phyloP scores from a whole-genome alignment of 768 basidiomycete species.

The Glaciozyma antarctica region DNA sequence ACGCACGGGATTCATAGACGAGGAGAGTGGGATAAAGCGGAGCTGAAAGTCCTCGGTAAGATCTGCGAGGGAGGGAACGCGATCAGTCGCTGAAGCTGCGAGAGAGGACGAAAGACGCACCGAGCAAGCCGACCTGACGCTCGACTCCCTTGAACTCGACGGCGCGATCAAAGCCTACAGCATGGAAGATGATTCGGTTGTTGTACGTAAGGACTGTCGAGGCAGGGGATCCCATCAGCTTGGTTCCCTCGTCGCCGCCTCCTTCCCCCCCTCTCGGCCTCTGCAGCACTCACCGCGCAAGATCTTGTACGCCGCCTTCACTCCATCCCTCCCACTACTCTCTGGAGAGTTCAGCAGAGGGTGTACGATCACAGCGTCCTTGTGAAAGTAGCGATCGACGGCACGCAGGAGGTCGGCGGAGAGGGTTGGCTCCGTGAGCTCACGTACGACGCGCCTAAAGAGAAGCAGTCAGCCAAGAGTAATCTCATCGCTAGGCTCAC shows the following conservation, averaged over 20 bases:
- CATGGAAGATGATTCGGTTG: slow-evolving; percentile 20
- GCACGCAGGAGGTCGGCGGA: neutral
- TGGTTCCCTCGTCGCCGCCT: neutral
- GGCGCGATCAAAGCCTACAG: slow-evolving; percentile 8
- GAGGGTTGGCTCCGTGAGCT: neutral
- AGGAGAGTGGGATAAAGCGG: slow-evolving; percentile 7
- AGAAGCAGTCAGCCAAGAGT: neutral
- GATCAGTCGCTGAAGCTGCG: too few relatives aligned
- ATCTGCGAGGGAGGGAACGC: neutral
- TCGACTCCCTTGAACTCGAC: slow-evolving; percentile 10
- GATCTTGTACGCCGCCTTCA: slow-evolving; percentile 26
- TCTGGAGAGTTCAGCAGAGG: slow-evolving; percentile 22
- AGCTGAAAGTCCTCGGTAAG: slow-evolving; percentile 23
- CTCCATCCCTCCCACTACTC: slow-evolving; percentile 9
- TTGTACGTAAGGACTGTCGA: slow-evolving; percentile 18
- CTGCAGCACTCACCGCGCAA: slow-evolving; percentile 2
- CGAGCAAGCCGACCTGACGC: slow-evolving; percentile 1
- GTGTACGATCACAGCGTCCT: slow-evolving; percentile 16
- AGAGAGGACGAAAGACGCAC: neutral
- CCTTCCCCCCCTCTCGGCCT: neutral
- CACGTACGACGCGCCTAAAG: neutral
- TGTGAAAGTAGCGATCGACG: slow-evolving; percentile 24
- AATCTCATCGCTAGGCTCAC: too few relatives aligned
- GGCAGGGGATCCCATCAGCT: neutral
- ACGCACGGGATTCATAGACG: slow-evolving; percentile 10